Conservation (phyloP, 371 early-diverging fungal species). For the Haplosporangium sp. region DNA sequence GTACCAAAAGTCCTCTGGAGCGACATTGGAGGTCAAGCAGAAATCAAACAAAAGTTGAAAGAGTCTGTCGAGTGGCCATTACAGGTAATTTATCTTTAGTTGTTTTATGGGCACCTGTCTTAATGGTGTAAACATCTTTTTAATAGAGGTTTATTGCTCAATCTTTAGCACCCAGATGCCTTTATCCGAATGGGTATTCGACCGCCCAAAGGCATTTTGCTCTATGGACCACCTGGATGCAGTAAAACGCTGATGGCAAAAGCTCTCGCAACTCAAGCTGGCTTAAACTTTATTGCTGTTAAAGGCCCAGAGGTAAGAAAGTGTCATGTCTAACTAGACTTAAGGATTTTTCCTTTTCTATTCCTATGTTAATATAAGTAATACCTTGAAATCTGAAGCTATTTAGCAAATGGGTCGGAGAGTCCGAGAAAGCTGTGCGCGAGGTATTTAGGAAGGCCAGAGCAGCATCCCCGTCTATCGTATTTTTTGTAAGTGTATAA, state of each 20-base stretch:
- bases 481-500: conserved; percentile 91
- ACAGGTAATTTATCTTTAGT: conserved; percentile 59
- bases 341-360: too few species aligned
- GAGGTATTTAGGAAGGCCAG: conserved; percentile 95
- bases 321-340: neutral
- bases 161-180: conserved; percentile 82
- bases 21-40: conserved; percentile 98
- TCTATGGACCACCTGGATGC: conserved; percentile 99
- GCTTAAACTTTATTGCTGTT: conserved; percentile 97
- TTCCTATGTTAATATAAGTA: too few species aligned
- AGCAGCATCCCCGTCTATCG: conserved; percentile 94
- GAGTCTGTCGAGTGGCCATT: conserved; percentile 99
- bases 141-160: neutral
- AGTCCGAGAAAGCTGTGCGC: conserved; percentile 97
- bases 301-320: conserved; percentile 92
- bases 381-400: conserved; percentile 60
- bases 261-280: conserved; percentile 96
- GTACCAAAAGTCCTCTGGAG: conserved; percentile 96
- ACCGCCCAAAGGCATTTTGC: conserved; percentile 96
- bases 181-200: conserved; percentile 89
- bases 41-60: conserved; percentile 93
- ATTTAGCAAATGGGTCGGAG: conserved; percentile 98
- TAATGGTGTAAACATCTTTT: neutral
- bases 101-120: neutral
- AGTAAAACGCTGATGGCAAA: conserved; percentile 98